Base-by-base conservation (phyloP, 441 rosid genomes). In the Bruguiera hainesii region DNA sequence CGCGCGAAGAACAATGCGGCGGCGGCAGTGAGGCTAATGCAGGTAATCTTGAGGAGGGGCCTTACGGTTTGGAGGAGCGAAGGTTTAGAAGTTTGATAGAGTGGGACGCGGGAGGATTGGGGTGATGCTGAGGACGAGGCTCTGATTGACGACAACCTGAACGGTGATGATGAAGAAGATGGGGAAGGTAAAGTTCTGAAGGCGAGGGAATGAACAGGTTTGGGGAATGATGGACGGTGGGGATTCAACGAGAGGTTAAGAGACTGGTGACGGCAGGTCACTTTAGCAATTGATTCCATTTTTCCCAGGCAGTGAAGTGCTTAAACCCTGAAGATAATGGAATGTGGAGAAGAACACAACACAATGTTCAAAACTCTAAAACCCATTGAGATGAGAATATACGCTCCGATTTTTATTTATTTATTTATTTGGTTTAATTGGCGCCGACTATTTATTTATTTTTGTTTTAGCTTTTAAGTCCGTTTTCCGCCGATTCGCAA, bases 1-100 rank as follows among this genome's bases (percentile, higher is more conserved):
- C 88, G 84, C 28, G 80, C 65, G 74, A 89, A 76, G 81, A 89
- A 63, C 1, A 94, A 25, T 1, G 88, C 92, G 52, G 93, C 90
- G 18, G 98, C 84, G 9, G 74, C 69, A 6, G 93, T 80, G 23
- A 91, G 26, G 28, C 89, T 66, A 69, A 94, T 71, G 80, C 79
- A 81, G 57, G 92, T 65, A 71, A 85, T 53, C 79, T 74, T 87
- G 60, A 90, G 46, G 72, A 83, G 29, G 7, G 76, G 75, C 52
- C 37, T 57, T 31, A 79, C 59, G 64, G 79, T 42, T 66, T 71
- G 49, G 56, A 75, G 55, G 2, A 79, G 53, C 0, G 78, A 84
- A 20, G 79, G 66, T 21, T 72, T 65, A 62, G 84, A 69, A 69
- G 30, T 51, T 63, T 60, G 71, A 52, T 4, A n/a, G 33, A 31